Base-by-base conservation (phyloP, 345 rosid genomes). In the Citrus hindsii region DNA sequence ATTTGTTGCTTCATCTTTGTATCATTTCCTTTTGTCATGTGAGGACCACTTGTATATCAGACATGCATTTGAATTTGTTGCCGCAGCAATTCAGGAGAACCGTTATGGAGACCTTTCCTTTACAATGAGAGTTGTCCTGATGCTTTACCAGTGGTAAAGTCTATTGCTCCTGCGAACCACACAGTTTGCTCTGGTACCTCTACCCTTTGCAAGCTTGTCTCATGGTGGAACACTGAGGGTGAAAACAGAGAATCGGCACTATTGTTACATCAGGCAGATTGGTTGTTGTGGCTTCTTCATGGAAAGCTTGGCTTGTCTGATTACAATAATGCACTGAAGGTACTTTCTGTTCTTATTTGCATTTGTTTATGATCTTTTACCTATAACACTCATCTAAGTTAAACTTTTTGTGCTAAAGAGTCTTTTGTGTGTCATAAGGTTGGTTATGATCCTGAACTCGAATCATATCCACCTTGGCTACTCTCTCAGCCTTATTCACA, bases 281-380 rank as follows among this genome's bases (percentile, higher is more conserved):
- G 99, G 99, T 86, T 92, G 84, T 70, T 92, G 84, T 95, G 94
- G 99, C 87, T 92, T 83, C 92, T 95, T 76, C 99, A 92, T 73
- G 99, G 97, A 58, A 89, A 75, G 70, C 90, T 93, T n/a, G 98
- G 99, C 84, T 84, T 93, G 35, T 89, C 99, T 25, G 98, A 93
- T 85, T 93, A 95, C 79, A 95, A 95, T 70, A 93, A 95, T 55
- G 98, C 98, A 62, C 83, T 95, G 75, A 95, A 95, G 92, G 98
- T 93, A 70, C 51, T 68, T 18, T 35, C 18, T 22, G n/a, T 64
- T 46, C 22, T n/a, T 58, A 10, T 71, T 28, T 69, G 46, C 61
- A 28, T 27, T 62, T 48, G 30, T 32, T 66, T 38, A 21, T n/a
- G 67, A 35, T 69, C 64, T 63, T 68, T 60, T 48, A 63, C 24